phyloP scores from a whole-genome alignment of 257 asterid species.

The Nicotiana benthamiana region DNA sequence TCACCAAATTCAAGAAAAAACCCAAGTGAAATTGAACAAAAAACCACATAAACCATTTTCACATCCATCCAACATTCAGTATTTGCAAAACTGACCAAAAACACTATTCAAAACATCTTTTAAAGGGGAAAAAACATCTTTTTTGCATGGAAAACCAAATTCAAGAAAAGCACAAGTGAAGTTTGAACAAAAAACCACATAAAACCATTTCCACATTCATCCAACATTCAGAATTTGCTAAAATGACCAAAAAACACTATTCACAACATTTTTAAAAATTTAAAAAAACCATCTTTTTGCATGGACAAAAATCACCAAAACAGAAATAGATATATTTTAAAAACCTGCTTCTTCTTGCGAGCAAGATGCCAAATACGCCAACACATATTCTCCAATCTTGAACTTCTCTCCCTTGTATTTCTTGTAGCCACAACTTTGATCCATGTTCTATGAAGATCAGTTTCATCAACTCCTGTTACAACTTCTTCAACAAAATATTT shows the following conservation, averaged over 20 bases:
- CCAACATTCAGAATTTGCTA: too few relatives aligned
- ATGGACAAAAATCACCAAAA: neutral
- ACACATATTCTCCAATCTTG: constrained; percentile 83
- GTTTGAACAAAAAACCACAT: too few relatives aligned
- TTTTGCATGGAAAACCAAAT: neutral
- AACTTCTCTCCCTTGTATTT: constrained; percentile 59
- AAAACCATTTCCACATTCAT: too few relatives aligned
- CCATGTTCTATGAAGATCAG: constrained; percentile 84
- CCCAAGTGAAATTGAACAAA: too few relatives aligned
- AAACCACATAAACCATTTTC: too few relatives aligned
- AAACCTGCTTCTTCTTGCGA: constrained; percentile 73
- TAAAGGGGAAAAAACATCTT: too few relatives aligned
- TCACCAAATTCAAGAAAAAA: too few relatives aligned
- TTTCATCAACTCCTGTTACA: constrained; percentile 66
- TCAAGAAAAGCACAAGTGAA: too few relatives aligned
- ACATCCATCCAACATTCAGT: too few relatives aligned
- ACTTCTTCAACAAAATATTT: constrained; percentile 81
- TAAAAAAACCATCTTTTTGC: neutral
- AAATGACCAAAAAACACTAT: neutral
- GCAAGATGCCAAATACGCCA: constrained; percentile 94
- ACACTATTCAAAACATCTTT: neutral
- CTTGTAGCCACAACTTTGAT: constrained; percentile 75
- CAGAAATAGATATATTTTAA: neutral
- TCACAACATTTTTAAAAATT: neutral
- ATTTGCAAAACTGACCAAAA: too few relatives aligned